Percentiles rank a stretch among this genome's conserved stretches.
phyloP scores from a whole-genome alignment of 2,329 filamentous ascomycete genomes.

The Fusarium sp. region DNA sequence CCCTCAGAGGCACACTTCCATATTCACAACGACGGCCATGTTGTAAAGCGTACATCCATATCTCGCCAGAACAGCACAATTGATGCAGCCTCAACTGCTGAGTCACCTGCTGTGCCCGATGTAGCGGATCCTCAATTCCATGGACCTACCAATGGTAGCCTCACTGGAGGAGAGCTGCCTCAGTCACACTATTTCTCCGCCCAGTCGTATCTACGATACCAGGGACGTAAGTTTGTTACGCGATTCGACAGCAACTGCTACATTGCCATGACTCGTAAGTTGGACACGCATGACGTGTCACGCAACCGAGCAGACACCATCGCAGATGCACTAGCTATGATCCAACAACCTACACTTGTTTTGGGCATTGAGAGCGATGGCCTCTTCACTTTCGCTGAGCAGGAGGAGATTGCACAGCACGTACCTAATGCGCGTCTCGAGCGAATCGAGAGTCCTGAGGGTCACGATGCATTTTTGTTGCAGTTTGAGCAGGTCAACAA shows the following conservation, averaged over 20 bases:
- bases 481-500: constrained; percentile 97
- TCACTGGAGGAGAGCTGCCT: constrained; percentile 61
- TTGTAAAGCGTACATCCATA: constrained; percentile 60
- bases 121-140: constrained; percentile 71
- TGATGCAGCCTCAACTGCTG: constrained; percentile 42
- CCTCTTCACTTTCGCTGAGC: constrained; percentile 95
- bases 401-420: constrained; percentile 85
- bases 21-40: constrained; percentile 85
- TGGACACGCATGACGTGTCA: constrained; percentile 96
- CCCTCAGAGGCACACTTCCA: constrained; percentile 78
- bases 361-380: constrained; percentile 96
- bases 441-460: constrained; percentile 92
- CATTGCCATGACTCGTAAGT: constrained; percentile 96
- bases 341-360: constrained; percentile 89
- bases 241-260: constrained; percentile 99
- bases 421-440: constrained; percentile 81
- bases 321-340: constrained; percentile 77
- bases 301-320: constrained; percentile 75
- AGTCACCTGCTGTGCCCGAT: constrained; percentile 38
- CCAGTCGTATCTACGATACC: constrained; percentile 96
- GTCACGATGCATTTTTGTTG: constrained; percentile 93
- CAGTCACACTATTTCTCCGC: constrained; percentile 94
- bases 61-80: constrained; percentile 58
- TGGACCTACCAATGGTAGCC: constrained; percentile 63
- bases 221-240: constrained; percentile 94